phyloP scores from a whole-genome alignment of 1,284 basidiomycete species.

The Anthracocystis setariae region DNA sequence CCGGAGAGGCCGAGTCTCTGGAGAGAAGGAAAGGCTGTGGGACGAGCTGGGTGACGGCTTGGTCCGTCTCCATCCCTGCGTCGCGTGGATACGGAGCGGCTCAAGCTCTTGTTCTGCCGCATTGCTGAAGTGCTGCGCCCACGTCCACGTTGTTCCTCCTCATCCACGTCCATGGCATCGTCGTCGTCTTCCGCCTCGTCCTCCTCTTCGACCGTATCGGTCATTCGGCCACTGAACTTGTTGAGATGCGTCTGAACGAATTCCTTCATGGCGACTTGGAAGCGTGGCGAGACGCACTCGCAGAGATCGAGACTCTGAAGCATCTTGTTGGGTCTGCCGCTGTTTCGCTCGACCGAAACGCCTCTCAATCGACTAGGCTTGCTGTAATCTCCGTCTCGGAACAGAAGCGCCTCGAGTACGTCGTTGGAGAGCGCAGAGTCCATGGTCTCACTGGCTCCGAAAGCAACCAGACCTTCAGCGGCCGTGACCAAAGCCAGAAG shows the following conservation, averaged over 20 bases:
- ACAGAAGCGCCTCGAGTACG: constrained; percentile 64
- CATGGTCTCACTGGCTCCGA: constrained; percentile 65
- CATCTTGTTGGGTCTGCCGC: constrained; percentile 52
- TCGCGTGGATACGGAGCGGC: constrained; percentile 71
- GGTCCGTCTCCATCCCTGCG: constrained; percentile 45
- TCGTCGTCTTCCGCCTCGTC: constrained; percentile 33
- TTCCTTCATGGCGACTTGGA: constrained; percentile 82
- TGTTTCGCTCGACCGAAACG: constrained; percentile 60
- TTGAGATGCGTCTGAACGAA: constrained; percentile 80
- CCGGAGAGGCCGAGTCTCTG: constrained; percentile 85
- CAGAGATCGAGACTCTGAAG: constrained; percentile 91
- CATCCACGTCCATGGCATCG: constrained; percentile 66
- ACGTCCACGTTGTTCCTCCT: constrained; percentile 70
- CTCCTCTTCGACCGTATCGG: constrained; percentile 51
- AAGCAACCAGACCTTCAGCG: constrained; percentile 60
- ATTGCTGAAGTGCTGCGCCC: constrained; percentile 48
- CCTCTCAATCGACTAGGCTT: constrained; percentile 57
- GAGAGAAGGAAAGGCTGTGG: constrained; percentile 76
- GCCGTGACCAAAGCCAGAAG: constrained; percentile 70
- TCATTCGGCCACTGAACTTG: constrained; percentile 68
- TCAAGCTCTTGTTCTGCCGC: constrained; percentile 36
- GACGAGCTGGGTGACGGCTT: constrained; percentile 51
- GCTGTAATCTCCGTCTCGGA: constrained; percentile 62
- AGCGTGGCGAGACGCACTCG: constrained; percentile 89
- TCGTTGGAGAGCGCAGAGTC: constrained; percentile 63